Conservation (phyloP, 2,329 filamentous ascomycete species). For the Elsinoe perseae region DNA sequence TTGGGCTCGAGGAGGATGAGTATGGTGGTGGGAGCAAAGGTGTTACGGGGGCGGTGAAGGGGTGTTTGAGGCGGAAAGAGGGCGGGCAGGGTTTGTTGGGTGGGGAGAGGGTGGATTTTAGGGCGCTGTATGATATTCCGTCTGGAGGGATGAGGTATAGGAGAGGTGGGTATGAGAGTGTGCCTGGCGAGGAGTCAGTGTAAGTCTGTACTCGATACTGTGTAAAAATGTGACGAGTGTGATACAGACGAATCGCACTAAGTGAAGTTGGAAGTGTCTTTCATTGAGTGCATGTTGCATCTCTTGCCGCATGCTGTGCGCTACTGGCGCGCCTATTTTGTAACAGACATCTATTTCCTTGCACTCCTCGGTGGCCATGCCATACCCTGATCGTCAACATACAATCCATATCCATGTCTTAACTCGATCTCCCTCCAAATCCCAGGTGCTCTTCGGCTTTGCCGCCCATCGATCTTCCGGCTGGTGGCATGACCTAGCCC, state of each 20-base stretch:
- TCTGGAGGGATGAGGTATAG: slow-evolving; percentile 54
- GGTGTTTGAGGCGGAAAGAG: slow-evolving; percentile 63
- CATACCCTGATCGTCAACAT: not conserved
- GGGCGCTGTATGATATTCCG: slow-evolving; percentile 80
- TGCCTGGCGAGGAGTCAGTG: slow-evolving; percentile 41
- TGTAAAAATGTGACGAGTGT: not conserved
- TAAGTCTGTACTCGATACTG: not conserved
- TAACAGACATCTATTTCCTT: not conserved
- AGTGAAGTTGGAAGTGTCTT: not conserved
- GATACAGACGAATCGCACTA: too few relatives aligned
- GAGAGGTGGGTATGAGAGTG: slow-evolving; percentile 52
- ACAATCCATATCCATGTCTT: not conserved
- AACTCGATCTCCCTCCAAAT: too few relatives aligned
- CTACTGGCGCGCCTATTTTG: not conserved
- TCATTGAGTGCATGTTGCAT: not conserved
- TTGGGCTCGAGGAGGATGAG: not conserved
- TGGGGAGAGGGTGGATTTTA: slow-evolving; percentile 77
- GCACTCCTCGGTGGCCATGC: not conserved
- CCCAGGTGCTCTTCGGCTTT: not conserved
- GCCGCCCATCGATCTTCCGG: not conserved
- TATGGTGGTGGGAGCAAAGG: slow-evolving; percentile 32
- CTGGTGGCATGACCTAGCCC: slow-evolving; percentile 25
- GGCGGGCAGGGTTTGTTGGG: slow-evolving; percentile 68
- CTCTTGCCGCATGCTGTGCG: not conserved
- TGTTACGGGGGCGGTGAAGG: slow-evolving; percentile 38